These are phyloP conservation scores for Flaveria bidentis DNA, from an alignment of 129 eudicot species.

Conservation along the genomic window DNA sequence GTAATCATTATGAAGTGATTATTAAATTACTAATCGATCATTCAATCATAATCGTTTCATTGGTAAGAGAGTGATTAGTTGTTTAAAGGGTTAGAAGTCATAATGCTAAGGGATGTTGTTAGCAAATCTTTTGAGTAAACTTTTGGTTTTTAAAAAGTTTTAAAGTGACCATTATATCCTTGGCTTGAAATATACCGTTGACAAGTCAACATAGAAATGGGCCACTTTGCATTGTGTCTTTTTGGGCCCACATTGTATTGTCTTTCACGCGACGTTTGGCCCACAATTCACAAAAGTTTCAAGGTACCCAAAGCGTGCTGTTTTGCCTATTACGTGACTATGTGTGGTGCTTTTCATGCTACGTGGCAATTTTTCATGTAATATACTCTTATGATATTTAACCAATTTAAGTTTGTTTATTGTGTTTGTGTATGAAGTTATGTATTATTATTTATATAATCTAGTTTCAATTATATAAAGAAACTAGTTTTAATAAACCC, in stretches of 20 bases:
- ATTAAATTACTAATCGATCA: background rate
- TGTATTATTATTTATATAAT: background rate
- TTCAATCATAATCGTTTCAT: background rate
- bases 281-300: background rate
- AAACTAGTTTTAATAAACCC: too few species aligned
- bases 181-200: background rate
- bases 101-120: background rate
- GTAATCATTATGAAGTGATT: background rate
- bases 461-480: background rate
- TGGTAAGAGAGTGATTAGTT: background rate
- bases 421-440: too few species aligned
- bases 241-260: background rate
- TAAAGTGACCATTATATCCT: background rate
- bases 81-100: background rate
- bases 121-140: background rate
- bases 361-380: background rate
- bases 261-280: background rate
- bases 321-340: constrained; percentile 1
- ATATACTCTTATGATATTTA: background rate
- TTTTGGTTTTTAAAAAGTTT: background rate
- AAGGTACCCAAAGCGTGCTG: background rate
- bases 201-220: background rate
- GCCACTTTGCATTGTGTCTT: background rate
- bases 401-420: background rate
- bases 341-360: constrained; percentile 7